A percentile compares a stretch with the other conserved stretches of the same genome.
These are phyloP conservation scores for Fusarium avenaceum DNA, from an alignment of 2,329 filamentous ascomycete genomes.

Conservation along the genomic window DNA sequence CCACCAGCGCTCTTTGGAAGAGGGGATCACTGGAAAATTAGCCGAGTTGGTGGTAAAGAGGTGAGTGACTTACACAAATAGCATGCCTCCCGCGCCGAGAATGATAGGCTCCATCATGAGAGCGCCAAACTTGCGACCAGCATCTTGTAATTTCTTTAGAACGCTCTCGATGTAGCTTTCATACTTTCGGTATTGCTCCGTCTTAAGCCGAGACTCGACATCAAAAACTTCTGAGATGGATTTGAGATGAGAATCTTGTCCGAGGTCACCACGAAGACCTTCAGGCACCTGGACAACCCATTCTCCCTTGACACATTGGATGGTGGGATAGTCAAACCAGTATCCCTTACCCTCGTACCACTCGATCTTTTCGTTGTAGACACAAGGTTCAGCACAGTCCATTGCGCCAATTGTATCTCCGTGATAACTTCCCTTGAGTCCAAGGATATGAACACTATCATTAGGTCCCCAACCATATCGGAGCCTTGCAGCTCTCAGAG, in stretches of 20 bases:
- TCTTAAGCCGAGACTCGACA: conserved; percentile 61
- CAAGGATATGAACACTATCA: conserved; percentile 75
- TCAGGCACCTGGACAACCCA: conserved; percentile 75
- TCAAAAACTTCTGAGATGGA: conserved; percentile 73
- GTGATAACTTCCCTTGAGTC: conserved; percentile 85
- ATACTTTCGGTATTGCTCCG: conserved; percentile 66
- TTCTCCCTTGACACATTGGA: conserved; percentile 73
- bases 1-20: conserved; percentile 80
- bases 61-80: conserved; percentile 72
- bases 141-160: conserved; percentile 64
- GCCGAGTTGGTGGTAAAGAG: background rate
- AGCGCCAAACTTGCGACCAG: conserved; percentile 79
- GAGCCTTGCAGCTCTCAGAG: conserved; percentile 74
- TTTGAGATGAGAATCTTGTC: conserved; percentile 58
- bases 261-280: conserved; percentile 62
- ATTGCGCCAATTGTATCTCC: conserved; percentile 91
- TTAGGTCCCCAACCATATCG: conserved; percentile 75
- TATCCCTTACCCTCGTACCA: conserved; percentile 85
- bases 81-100: conserved; percentile 86
- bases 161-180: conserved; percentile 69
- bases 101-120: conserved; percentile 85
- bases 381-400: conserved; percentile 84
- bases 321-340: conserved; percentile 84
- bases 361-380: conserved; percentile 85
- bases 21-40: conserved; percentile 74